A percentile compares a stretch with the other conserved stretches of the same genome.
Conservation (phyloP, 2,329 filamentous ascomycete species). For the Colletotrichum sp. region DNA sequence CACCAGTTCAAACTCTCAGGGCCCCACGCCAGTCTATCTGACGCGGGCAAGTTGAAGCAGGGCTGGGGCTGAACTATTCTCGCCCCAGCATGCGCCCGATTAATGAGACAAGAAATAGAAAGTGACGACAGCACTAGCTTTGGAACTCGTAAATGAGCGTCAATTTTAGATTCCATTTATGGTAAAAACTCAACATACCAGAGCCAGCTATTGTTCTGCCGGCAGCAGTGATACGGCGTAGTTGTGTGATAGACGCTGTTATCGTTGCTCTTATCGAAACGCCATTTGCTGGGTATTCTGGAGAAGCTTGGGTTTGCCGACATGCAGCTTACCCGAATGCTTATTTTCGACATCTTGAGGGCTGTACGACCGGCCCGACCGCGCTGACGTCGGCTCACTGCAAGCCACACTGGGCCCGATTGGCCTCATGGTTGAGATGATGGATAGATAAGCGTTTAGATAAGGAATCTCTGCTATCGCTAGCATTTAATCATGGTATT, state of each 20-base stretch:
- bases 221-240: neutral
- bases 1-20: neutral
- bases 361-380: neutral
- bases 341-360: neutral
- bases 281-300: neutral
- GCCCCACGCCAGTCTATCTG: rapidly evolving
- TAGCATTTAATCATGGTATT: no score
- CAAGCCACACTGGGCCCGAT: neutral
- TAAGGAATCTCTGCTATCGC: neutral
- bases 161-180: neutral
- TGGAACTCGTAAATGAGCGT: rapidly evolving
- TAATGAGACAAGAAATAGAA: neutral
- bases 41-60: neutral
- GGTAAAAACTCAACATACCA: neutral
- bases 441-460: neutral
- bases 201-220: neutral
- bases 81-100: neutral
- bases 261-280: neutral
- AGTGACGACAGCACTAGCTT: neutral
- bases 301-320: neutral
- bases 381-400: neutral
- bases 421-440: neutral
- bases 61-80: neutral
- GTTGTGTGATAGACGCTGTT: neutral
- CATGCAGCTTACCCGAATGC: neutral